Evolutionary conservation across 495 filamentous ascomycete genomes (phyloP), one percentile per base, ranked within the genome.

Genomic region (Hypoxylon lienhwacheense): DNA sequence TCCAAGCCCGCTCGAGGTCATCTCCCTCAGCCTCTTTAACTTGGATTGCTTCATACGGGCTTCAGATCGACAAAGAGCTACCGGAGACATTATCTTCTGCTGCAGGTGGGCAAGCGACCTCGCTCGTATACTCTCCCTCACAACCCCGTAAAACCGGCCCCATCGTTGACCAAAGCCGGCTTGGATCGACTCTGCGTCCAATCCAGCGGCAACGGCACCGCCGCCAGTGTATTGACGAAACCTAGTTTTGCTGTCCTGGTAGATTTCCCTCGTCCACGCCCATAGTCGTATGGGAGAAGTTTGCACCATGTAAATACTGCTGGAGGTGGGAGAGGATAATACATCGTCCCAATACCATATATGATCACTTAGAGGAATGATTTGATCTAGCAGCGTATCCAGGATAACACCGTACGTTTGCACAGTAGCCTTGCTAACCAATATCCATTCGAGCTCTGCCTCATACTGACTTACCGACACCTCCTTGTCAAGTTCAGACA

Each of bases 331-430:
- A 8, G 88, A 91, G 1, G 81, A 78, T 32, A 93, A 69, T 1
- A 96, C 78, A 46, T 90, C 83, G 52, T 95, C 87, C 93, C 93
- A 98, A 64, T 97, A 97, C 71, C 82, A 86, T 28, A 95, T 85
- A 62, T 97, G 89, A 32, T 93, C 84, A 45, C 81, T 84, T 6
- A 98, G 61, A 0, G 83, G 81, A n/a, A 93, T 81, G 11, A 88
- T 90, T 54, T 90, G 85, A 21, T 90, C 83, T 4, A 96, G 71
- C 1, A 97, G 73, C 0, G 78, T 79, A 54, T 83, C 80, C 53
- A 97, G 69, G 11, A 91, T 72, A 12, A 88, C 65, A 0, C 93
- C 92, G 54, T 95, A 91, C 0, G 83, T 83, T 63, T 95, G 91
- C 17, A 87, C 78, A 0, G 91, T 86, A 2, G 90, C 91, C 68